Base-by-base conservation (phyloP, 1,139 yeast genomes). In the Saccharomyces hybrid region DNA sequence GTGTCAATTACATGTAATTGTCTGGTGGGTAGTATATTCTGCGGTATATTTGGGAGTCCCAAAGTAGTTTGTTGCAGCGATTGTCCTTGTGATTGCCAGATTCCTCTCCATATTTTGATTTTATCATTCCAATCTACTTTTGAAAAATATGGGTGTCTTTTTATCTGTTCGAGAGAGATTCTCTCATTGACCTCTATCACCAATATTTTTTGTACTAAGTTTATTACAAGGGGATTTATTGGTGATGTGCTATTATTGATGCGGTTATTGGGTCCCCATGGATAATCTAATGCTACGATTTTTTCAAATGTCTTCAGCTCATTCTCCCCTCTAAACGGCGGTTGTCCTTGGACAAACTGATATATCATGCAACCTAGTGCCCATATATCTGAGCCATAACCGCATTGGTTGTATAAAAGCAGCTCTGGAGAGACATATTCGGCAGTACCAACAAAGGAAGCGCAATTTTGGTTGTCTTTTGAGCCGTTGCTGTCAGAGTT, bases 401-500 rank as follows among this genome's bases (percentile, higher is more conserved):
- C 87, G 67, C 90, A 84, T 60, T 82, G 81, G 63, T 86, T 86
- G 63, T 75, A 78, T 54, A 83, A 82, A 52, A 87, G 71, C 41
- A 87, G 69, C 64, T 87, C 95, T 0, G 95, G 95, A 0, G 90
- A 83, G 1, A 86, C 93, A 57, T 82, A 82, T 59, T 82, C 86
- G 0, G 96, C 96, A 1, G 99, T 93, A 0, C 95, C 95, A 5
- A 86, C 95, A 71, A 86, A 86, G 0, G 91, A 85, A 14, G 85
- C 63, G 5, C 62, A 50, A 48, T 60, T 28, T 53, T 58, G 49
- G 52, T 62, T 32, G 20, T 31, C 48, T 9, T 50, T 25, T n/a
- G 8, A 11, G 13, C 26, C 14, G 16, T 27, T 38, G 8, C 20
- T 28, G 9, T 48, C 52, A 3, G 51, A 54, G 20, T 54, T 54